phyloP scores from a whole-genome alignment of 2,329 filamentous ascomycete genomes.

The Cordyceps fumosorosea region DNA sequence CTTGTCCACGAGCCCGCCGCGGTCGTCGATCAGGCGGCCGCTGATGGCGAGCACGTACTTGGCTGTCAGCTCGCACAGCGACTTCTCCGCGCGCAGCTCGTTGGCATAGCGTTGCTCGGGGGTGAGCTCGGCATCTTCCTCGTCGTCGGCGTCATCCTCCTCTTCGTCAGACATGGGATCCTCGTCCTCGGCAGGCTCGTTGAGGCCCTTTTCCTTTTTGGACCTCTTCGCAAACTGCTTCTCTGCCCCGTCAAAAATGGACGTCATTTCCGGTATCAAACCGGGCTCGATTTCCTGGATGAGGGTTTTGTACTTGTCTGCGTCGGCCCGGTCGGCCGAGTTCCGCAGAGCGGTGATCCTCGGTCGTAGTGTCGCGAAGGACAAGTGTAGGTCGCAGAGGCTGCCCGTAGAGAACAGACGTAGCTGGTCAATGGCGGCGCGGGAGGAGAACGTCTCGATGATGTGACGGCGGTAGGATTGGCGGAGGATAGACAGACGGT shows the following conservation, averaged over 20 bases:
- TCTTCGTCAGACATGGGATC: conserved; percentile 61
- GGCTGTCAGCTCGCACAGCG: conserved; percentile 76
- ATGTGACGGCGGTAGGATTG: conserved; percentile 55
- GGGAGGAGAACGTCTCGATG: conserved; percentile 61
- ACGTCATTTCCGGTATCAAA: conserved; percentile 60
- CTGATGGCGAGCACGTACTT: conserved; percentile 78
- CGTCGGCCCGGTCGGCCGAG: conserved; percentile 21
- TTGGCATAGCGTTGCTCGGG: conserved; percentile 55
- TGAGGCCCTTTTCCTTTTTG: conserved; percentile 49
- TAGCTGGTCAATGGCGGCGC: conserved; percentile 67
- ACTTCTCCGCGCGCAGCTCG: conserved; percentile 73
- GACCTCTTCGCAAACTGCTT: conserved; percentile 67
- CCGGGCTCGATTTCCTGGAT: conserved; percentile 62
- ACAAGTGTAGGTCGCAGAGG: conserved; percentile 73
- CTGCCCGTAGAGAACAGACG: conserved; percentile 68
- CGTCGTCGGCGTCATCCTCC: conserved; percentile 48
- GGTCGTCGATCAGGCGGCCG: conserved; percentile 65
- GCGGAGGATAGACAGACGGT: conserved; percentile 50
- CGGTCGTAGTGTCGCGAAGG: conserved; percentile 67
- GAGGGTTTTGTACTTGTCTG: conserved; percentile 34
- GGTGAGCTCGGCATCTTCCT: conserved; percentile 47
- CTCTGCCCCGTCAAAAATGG: conserved; percentile 73
- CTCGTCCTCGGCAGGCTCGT: conserved; percentile 63
- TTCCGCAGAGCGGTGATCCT: conserved; percentile 36
- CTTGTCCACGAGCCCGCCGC: conserved; percentile 52